Evolutionary conservation across 176 grass and related monocot species (phyloP), one percentile per base, ranked within the genome.

Genomic region (Cenchrus purpureus): DNA sequence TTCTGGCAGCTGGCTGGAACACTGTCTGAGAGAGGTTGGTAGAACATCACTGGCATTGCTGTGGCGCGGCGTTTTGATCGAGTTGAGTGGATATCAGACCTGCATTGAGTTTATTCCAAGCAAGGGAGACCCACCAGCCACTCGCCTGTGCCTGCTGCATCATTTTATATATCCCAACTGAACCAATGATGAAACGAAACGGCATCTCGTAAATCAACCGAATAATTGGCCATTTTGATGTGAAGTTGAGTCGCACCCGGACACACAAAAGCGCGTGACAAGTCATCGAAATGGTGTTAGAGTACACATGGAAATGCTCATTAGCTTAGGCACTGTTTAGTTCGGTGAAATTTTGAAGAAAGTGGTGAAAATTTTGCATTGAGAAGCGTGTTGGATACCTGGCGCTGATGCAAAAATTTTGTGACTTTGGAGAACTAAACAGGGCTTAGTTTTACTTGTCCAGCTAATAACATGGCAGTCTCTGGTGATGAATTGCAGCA

Each of bases 101-200:
- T 5, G 50, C 52, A 15, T 71, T 46, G 67, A 80, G 67, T 83
- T 74, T 49, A 0, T 14, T 52, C 3, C 34, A 83, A 61, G 81
- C 81, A 83, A 83, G 65, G 79, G 17, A 70, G 79, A 52, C 64
- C 79, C 65, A 42, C 64, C 57, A 45, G 19, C 10, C 75, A 48
- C 76, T 46, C 6, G 14, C 2, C n/a, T 46, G 44, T 43, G 37
- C 74, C 55, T 45, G n/a, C 55, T 45, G n/a, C 74, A 61, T 13
- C 3, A 17, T 15, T 15, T 6, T 15, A 40, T 40, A 17, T 28
- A 62, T 54, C 12, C 31, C n/a, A 63, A 63, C 48, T 8, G 57
- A 40, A 31, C 64, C 20, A n/a, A 56, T 44, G 44, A 73, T 55
- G 45, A 43, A 55, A 73, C 13, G 25, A 25, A 44, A 73, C 13